Conservation (phyloP, 352 stramenopile species). For the Globisporangium paroecandrum region DNA sequence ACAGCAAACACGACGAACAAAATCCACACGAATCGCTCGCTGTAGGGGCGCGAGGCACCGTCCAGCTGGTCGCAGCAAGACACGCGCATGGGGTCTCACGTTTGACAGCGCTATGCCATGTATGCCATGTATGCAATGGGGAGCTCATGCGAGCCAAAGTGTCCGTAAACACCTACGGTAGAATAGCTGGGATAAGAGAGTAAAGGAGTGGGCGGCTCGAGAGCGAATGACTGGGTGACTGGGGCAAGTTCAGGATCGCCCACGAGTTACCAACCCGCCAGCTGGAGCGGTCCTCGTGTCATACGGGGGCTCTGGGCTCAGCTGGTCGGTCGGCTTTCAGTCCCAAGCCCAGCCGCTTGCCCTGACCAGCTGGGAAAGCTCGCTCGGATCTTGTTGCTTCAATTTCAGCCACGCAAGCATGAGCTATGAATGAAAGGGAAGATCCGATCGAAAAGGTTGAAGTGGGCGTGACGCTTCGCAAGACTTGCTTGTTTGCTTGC, state of each 20-base stretch:
- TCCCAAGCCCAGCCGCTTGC: not conserved
- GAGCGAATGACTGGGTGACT: not conserved
- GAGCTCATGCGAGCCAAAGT: not conserved
- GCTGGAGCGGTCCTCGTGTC: not conserved
- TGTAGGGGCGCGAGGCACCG: not conserved
- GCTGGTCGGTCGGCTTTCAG: not conserved
- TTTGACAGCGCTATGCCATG: slow-evolving; percentile 2
- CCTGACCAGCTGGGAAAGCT: not conserved
- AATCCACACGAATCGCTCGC: not conserved
- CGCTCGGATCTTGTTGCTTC: not conserved
- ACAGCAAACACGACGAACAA: not conserved
- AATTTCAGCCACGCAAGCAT: not conserved
- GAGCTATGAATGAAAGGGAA: not conserved
- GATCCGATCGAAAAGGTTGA: not conserved
- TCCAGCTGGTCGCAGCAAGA: not conserved
- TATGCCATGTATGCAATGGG: not conserved
- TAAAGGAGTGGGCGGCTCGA: not conserved
- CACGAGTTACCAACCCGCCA: not conserved
- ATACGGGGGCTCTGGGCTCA: not conserved
- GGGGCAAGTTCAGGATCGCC: not conserved
- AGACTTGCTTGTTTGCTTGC: not conserved
- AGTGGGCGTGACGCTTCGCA: not conserved
- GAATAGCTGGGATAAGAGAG: not conserved
- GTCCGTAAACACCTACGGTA: not conserved
- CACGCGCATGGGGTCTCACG: not conserved